Evolutionary conservation across 2,329 filamentous ascomycete species (phyloP).

Genomic region (Ophiostoma himal-ulmi): DNA sequence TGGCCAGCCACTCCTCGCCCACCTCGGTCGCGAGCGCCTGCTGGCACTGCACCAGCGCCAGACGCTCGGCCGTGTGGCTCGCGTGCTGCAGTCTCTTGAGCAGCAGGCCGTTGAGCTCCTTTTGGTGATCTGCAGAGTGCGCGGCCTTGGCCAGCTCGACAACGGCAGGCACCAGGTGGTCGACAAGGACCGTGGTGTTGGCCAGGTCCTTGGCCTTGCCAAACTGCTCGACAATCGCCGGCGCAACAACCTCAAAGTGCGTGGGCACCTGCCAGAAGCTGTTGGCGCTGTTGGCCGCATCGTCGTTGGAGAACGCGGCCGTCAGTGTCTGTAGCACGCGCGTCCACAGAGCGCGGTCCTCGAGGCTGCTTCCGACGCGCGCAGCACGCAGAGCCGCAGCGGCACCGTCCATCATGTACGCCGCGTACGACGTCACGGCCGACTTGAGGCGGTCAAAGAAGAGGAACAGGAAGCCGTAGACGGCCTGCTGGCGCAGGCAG

Average conservation of each 20-base stretch:
- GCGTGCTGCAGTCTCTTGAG: slow-evolving; percentile 68
- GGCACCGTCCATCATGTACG: slow-evolving; percentile 73
- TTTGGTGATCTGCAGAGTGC: slow-evolving; percentile 83
- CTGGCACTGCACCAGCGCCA: slow-evolving; percentile 78
- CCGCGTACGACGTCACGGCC: slow-evolving; percentile 87
- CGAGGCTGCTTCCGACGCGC: slow-evolving; percentile 41
- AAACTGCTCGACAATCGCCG: slow-evolving; percentile 64
- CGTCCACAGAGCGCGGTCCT: slow-evolving; percentile 58
- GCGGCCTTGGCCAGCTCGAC: slow-evolving; percentile 74
- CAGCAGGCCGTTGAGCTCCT: slow-evolving; percentile 73
- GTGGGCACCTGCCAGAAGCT: slow-evolving; percentile 85
- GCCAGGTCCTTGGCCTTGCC: slow-evolving; percentile 36
- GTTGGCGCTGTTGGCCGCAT: slow-evolving; percentile 41
- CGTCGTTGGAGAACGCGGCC: slow-evolving; percentile 78
- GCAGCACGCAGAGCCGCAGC: slow-evolving; percentile 53
- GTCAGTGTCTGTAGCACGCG: slow-evolving; percentile 65
- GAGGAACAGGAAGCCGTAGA: slow-evolving; percentile 71
- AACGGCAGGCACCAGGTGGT: slow-evolving; percentile 65
- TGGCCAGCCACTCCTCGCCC: slow-evolving; percentile 87
- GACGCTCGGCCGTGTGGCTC: slow-evolving; percentile 62
- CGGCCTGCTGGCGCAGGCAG: slow-evolving; percentile 61
- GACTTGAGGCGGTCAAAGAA: slow-evolving; percentile 88
- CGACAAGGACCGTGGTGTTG: slow-evolving; percentile 31
- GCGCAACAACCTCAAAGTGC: slow-evolving; percentile 70
- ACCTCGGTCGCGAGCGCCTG: slow-evolving; percentile 68